These are phyloP conservation scores for Rhizopus arrhizus DNA, from an alignment of 371 early-diverging fungal genomes.

Conservation along the genomic window DNA sequence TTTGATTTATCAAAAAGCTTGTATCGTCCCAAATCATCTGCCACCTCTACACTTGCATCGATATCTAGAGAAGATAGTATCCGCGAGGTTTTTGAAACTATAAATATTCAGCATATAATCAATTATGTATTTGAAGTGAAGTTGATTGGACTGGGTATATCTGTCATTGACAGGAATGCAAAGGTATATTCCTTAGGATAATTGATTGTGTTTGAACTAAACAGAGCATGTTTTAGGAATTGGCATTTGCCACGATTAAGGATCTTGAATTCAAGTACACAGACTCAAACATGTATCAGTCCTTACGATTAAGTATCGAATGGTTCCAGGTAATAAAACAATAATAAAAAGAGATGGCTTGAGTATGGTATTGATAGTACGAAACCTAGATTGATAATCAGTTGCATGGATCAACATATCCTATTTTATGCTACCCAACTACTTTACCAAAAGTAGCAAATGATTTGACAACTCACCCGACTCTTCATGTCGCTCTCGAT, in stretches of 20 bases:
- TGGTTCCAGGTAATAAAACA: conserved; percentile 67
- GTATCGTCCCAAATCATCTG: conserved; percentile 54
- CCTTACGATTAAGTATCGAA: conserved; percentile 61
- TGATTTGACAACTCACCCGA: conserved; percentile 54
- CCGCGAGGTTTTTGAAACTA: conserved; percentile 60
- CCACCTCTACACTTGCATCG: conserved; percentile 35
- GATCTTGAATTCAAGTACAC: conserved; percentile 67
- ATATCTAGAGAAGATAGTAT: conserved; percentile 41
- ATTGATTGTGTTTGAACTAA: background rate
- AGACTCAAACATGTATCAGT: conserved; percentile 71
- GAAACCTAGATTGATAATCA: conserved; percentile 82
- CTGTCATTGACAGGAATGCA: conserved; percentile 63
- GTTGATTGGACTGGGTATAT: conserved; percentile 74
- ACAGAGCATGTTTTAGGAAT: conserved; percentile 53
- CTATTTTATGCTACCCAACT: conserved; percentile 85
- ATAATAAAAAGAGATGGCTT: background rate
- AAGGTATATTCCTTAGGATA: conserved; percentile 22
- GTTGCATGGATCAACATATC: conserved; percentile 69
- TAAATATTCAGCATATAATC: conserved; percentile 44
- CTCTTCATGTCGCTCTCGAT: conserved; percentile 60
- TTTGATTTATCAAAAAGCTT: conserved; percentile 67
- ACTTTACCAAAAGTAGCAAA: conserved; percentile 61
- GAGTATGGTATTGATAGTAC: no score
- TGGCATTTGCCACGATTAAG: conserved; percentile 73
- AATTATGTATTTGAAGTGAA: conserved; percentile 37